These are phyloP conservation scores for Xylariaceae sp. DNA, from an alignment of 2,329 filamentous ascomycete genomes.

Conservation along the genomic window DNA sequence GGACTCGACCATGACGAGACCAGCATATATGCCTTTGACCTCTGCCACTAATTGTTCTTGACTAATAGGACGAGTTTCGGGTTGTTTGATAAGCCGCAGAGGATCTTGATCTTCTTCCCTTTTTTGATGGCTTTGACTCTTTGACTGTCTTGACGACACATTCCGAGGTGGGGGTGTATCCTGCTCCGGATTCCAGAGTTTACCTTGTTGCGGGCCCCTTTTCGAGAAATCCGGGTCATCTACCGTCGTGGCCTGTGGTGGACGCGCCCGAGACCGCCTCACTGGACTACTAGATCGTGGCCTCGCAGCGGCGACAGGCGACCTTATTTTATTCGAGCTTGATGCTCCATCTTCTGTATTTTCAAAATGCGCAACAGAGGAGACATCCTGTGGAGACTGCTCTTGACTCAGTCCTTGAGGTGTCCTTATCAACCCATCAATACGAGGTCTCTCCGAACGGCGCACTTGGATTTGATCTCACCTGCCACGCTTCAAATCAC, in stretches of 20 bases:
- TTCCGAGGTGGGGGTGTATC: constrained; percentile 6
- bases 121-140: constrained; percentile 5
- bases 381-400: constrained; percentile 8
- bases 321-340: constrained; percentile 14
- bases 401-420: neutral
- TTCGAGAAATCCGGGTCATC: constrained; percentile 23
- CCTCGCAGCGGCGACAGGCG: constrained; percentile 7
- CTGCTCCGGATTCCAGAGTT: constrained; percentile 24
- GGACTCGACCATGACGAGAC: constrained; percentile 78
- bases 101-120: constrained; percentile 12
- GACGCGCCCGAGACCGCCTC: constrained; percentile 21
- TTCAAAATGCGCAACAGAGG: constrained; percentile 1
- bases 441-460: no score
- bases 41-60: constrained; percentile 77
- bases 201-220: constrained; percentile 17
- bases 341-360: constrained; percentile 7
- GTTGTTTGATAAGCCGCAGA: constrained; percentile 23
- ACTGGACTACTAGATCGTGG: constrained; percentile 18
- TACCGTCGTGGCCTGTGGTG: constrained; percentile 4
- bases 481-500: constrained; percentile 13
- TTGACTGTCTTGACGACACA: constrained; percentile 3
- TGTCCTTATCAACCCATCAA: no score
- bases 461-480: neutral
- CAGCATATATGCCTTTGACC: constrained; percentile 79
- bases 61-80: constrained; percentile 55